Conservation (phyloP, 192 early-diverging fungal genomes). For the Coemansia sp. region DNA sequence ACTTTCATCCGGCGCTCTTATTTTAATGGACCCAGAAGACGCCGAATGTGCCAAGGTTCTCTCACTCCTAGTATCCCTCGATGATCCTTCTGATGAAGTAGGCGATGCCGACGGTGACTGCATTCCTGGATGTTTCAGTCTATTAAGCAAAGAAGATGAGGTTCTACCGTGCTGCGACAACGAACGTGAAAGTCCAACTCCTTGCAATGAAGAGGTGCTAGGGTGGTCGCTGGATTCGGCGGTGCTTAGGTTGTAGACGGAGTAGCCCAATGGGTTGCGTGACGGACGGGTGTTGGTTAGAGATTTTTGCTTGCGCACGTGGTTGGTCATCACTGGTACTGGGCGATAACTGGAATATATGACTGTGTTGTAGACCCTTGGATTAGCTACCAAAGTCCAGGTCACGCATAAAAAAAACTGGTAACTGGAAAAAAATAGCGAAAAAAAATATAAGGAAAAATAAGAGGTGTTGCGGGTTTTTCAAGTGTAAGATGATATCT, state of each 20-base stretch:
- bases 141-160: conserved; percentile 26
- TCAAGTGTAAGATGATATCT: too few species aligned
- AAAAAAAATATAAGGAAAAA: too few species aligned
- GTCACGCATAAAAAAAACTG: too few species aligned
- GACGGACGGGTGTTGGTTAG: background rate
- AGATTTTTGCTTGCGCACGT: background rate
- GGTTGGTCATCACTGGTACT: background rate
- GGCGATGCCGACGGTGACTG: conserved; percentile 37
- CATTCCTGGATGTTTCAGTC: conserved; percentile 18
- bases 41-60: conserved; percentile 41
- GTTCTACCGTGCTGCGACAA: conserved; percentile 14
- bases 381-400: too few species aligned
- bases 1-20: too few species aligned
- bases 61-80: conserved; percentile 39
- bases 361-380: too few species aligned
- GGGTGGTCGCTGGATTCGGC: too few species aligned
- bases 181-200: background rate
- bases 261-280: too few species aligned
- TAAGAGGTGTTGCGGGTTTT: too few species aligned
- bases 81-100: conserved; percentile 43
- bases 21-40: conserved; percentile 23
- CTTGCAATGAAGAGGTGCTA: background rate
- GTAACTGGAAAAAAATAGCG: too few species aligned
- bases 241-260: too few species aligned
- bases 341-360: background rate